Evolutionary conservation across 2,329 filamentous ascomycete genomes (phyloP).

Genomic region (Escovopsis sp.): DNA sequence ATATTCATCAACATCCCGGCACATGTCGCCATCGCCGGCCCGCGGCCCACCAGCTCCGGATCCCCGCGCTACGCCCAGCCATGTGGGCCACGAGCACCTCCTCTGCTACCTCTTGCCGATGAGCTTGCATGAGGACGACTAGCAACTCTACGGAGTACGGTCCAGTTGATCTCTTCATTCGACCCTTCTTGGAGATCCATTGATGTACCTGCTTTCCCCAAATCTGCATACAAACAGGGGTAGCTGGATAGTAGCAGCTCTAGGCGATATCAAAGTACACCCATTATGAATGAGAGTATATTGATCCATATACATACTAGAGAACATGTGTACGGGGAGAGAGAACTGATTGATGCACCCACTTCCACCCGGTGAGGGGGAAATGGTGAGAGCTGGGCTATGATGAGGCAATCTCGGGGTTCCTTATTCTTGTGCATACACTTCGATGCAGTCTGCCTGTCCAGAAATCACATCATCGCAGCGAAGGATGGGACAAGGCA

Average conservation of each 20-base stretch:
- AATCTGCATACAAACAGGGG: no score
- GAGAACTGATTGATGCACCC: no score
- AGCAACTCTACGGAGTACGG: not conserved
- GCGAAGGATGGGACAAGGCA: not conserved
- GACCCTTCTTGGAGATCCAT: no score
- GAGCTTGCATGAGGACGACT: not conserved
- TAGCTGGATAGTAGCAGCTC: no score
- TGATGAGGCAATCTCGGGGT: no score
- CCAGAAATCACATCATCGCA: not conserved
- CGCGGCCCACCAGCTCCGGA: not conserved
- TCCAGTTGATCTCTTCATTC: not conserved
- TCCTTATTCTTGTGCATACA: no score
- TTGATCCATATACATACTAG: no score
- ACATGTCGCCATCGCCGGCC: constrained; percentile 5
- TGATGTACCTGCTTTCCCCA: no score
- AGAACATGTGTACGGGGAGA: no score
- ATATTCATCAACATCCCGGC: constrained; percentile 4
- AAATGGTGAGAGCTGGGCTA: not conserved
- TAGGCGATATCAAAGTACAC: no score
- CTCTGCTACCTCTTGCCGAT: not conserved
- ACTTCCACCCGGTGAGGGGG: not conserved
- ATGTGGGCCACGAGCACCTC: not conserved
- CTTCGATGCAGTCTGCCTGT: no score
- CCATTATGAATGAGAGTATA: no score
- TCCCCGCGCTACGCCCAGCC: not conserved